phyloP scores from a whole-genome alignment of 2,329 filamentous ascomycete species.

The Neofusicoccum sp. region DNA sequence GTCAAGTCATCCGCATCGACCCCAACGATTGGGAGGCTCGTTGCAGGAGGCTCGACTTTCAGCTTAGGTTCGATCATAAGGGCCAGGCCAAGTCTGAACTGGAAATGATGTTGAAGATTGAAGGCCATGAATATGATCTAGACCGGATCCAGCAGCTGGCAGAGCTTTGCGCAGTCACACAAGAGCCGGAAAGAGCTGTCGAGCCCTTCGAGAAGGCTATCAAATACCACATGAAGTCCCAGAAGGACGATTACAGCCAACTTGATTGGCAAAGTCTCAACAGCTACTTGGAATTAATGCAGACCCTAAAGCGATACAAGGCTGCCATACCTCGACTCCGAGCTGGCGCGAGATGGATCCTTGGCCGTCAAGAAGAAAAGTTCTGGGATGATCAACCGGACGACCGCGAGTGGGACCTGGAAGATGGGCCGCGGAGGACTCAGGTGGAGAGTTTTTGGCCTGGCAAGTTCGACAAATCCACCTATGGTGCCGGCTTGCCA shows the following conservation, averaged over 20 bases:
- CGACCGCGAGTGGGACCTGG: slow-evolving; percentile 85
- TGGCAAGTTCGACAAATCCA: slow-evolving; percentile 51
- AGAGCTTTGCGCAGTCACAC: slow-evolving; percentile 54
- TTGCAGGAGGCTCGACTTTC: slow-evolving; percentile 55
- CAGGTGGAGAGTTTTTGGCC: slow-evolving; percentile 61
- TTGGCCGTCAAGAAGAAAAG: slow-evolving; percentile 69
- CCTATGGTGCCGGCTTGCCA: slow-evolving; percentile 73
- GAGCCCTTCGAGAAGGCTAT: slow-evolving; percentile 55
- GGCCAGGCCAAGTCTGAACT: slow-evolving; percentile 48
- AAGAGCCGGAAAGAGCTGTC: slow-evolving; percentile 49
- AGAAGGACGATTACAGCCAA: slow-evolving; percentile 45
- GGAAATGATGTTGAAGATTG: slow-evolving; percentile 52
- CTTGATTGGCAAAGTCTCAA: slow-evolving; percentile 79
- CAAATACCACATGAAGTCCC: slow-evolving; percentile 43
- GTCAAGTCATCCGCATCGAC: slow-evolving; percentile 54
- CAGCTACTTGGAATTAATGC: slow-evolving; percentile 72
- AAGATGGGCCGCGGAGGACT: slow-evolving; percentile 65
- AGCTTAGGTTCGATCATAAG: slow-evolving; percentile 45
- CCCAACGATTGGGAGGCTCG: slow-evolving; percentile 53
- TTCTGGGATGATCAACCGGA: slow-evolving; percentile 77
- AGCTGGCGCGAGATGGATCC: slow-evolving; percentile 73
- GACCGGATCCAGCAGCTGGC: slow-evolving; percentile 57
- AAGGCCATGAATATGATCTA: slow-evolving; percentile 50
- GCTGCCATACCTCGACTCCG: slow-evolving; percentile 70
- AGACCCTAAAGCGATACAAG: slow-evolving; percentile 60